Evolutionary conservation across 805 yeast genomes (phyloP), one percentile per base, ranked within the genome.

Genomic region (Candida oleophila): DNA sequence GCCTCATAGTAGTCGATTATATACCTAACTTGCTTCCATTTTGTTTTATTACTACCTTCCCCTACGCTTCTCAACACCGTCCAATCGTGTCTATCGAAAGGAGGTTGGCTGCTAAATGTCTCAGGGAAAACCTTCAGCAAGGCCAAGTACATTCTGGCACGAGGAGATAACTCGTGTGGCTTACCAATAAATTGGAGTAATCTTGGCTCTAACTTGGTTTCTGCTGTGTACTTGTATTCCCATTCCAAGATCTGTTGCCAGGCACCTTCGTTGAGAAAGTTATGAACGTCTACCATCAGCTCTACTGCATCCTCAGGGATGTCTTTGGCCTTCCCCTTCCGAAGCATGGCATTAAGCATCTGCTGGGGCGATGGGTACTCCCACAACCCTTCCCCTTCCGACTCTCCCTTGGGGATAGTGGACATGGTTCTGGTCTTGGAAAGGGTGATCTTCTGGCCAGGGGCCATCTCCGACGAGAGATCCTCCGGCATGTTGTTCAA

Each of bases 341-440:
- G 82, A 22, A 90, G 71, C 98, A 94, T 92, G 11, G 99, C 99
- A 60, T 92, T 91, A 54, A 90, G 83, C 99, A 94, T 94, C 64
- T 94, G 99, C 68, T 94, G 99, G 1, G 99, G 99, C 2, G 97
- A 89, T 1, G 99, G 99, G 62, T 94, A 94, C 68, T 94, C 99
- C 99, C 99, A 94, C 41, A 84, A 81, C 1, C 96, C 96, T 50
- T 81, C 82, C 8, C 71, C 74, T 1, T 70, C 73, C 12, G 62
- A 61, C 22, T 73, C 79, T 22, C 98, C 98, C 52, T 89, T 78
- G 18, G 99, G 99, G 44, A 94, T 94, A 1, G 89, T 69, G 14
- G 96, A 89, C 34, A 83, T 65, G 1, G 96, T 86, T 55, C 97
- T 81, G 38, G 86, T 88, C 0, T 94, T 88, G 8, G 97, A 90